These are phyloP conservation scores for Cinnamomum chago DNA, from an alignment of 164 flowering plant genomes.

Conservation along the genomic window DNA sequence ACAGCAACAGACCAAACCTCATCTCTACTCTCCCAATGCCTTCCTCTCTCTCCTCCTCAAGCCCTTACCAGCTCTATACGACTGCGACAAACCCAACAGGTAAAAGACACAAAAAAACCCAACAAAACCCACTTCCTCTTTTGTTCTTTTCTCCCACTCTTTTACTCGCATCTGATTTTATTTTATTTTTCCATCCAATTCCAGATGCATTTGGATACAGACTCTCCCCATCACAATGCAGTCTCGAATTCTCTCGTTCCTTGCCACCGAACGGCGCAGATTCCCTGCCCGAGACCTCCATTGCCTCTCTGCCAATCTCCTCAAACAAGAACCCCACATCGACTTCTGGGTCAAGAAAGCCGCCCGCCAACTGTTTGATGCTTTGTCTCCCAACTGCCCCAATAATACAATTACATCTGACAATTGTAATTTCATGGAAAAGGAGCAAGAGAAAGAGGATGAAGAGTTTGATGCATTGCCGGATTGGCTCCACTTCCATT, in stretches of 20 bases:
- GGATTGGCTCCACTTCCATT: slow-evolving; percentile 39
- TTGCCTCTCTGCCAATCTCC: slow-evolving; percentile 36
- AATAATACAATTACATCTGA: not conserved
- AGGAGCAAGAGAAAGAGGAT: not conserved
- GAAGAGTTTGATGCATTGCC: slow-evolving; percentile 56
- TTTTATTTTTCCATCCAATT: not conserved
- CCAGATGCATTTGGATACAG: slow-evolving; percentile 59
- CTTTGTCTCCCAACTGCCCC: slow-evolving; percentile 23
- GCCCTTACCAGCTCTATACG: slow-evolving; percentile 19
- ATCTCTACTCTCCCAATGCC: slow-evolving; percentile 23
- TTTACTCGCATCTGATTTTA: not conserved
- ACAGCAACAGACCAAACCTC: slow-evolving; percentile 35
- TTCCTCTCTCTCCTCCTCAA: slow-evolving; percentile 56
- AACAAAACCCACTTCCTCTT: not conserved
- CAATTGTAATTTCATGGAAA: not conserved
- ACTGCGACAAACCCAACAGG: not conserved
- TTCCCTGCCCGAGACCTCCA: slow-evolving; percentile 39
- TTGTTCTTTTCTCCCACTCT: not conserved
- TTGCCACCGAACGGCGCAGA: slow-evolving; percentile 37
- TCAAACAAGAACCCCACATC: slow-evolving; percentile 19
- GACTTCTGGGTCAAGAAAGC: slow-evolving; percentile 73
- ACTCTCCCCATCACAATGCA: slow-evolving; percentile 60
- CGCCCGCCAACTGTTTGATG: slow-evolving; percentile 61
- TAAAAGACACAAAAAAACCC: not conserved
- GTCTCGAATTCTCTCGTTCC: slow-evolving; percentile 57